Evolutionary conservation across 352 stramenopile genomes (phyloP), one percentile per base, ranked within the genome.

Genomic region (Phytophthora megakarya): DNA sequence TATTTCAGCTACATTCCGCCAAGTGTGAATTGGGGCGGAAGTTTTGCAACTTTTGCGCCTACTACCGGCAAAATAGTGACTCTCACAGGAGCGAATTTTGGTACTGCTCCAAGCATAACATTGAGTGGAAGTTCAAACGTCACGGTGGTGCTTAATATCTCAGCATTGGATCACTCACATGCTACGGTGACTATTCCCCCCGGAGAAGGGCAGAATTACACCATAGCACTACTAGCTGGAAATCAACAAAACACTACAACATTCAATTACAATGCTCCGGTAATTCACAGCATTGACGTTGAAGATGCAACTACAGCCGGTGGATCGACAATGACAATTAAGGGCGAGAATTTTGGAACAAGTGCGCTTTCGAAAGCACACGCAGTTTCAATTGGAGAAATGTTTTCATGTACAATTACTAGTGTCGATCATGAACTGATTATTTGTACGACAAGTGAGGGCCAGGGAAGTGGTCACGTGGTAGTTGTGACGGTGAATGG

Each of bases 1-100:
- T 86, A 61, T 47, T 61, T 89, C 21, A 80, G 71, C 61, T 89
- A 89, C 52, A 85, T 86, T 23, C 37, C 70, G 15, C 80, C 80
- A 4, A 64, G 8, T 6, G 64, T 83, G 3, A 54, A 86, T 45
- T 89, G 80, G 80, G 9, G 19, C 5, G 49, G 49, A 13, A 76
- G 66, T 42, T 61, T 46, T 46, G 73, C 80, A 1, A 76, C 59
- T 22, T 61, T 26, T 19, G 38, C 73, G 0, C 49, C 76, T n/a
- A 89, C 80, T 0, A 45, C 11, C 9, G 82, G 82, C 22, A 88
- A 84, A 49, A 52, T 37, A 0, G 57, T 89, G 23, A 66, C 61
- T 3, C 45, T 88, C 13, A 69, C 64, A 4, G 77, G 75, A 4
- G 61, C 67, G 23, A 84, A 80, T 49, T 77, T 90, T 21, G 83